phyloP scores from a whole-genome alignment of 805 yeast species.

The Candida namnaoensis region DNA sequence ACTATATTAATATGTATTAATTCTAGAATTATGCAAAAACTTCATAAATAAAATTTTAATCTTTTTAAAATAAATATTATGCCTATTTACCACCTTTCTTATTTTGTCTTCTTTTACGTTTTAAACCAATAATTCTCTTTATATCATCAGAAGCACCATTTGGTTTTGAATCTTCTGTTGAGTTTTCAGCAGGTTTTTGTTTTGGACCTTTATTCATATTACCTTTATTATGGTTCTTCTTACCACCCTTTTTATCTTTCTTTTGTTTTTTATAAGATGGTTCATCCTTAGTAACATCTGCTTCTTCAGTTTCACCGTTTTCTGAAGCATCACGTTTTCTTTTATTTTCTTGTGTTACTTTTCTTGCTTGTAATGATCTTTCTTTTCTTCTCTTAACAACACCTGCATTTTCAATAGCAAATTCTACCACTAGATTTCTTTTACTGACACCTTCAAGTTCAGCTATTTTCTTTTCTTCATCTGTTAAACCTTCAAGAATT shows the following conservation, averaged over 20 bases:
- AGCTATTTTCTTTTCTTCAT: slow-evolving; percentile 53
- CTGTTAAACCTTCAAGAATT: slow-evolving; percentile 58
- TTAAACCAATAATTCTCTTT: slow-evolving; percentile 57
- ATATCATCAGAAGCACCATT: slow-evolving; percentile 40
- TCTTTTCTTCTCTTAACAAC: slow-evolving; percentile 89
- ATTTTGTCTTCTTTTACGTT: slow-evolving; percentile 57
- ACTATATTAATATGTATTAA: too few species aligned
- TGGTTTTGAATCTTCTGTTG: too few species aligned
- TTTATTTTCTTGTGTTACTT: slow-evolving; percentile 19
- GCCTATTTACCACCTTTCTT: slow-evolving; percentile 16
- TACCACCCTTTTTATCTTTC: slow-evolving; percentile 4
- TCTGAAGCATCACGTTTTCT: slow-evolving; percentile 12
- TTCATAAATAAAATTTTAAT: too few species aligned
- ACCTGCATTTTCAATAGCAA: slow-evolving; percentile 92
- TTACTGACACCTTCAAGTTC: slow-evolving; percentile 42
- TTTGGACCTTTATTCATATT: slow-evolving; percentile 33
- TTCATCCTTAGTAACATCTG: slow-evolving; percentile 4
- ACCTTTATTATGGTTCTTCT: slow-evolving; percentile 26
- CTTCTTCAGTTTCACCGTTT: slow-evolving; percentile 15
- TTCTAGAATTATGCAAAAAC: background rate
- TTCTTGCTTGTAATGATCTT: slow-evolving; percentile 36
- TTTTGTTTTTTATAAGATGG: slow-evolving; percentile 7
- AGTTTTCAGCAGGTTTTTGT: slow-evolving; percentile 4
- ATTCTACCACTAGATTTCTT: slow-evolving; percentile 84
- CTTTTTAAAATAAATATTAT: too few species aligned